phyloP scores from a whole-genome alignment of 805 yeast genomes.

The Monosporozyma siamensis region DNA sequence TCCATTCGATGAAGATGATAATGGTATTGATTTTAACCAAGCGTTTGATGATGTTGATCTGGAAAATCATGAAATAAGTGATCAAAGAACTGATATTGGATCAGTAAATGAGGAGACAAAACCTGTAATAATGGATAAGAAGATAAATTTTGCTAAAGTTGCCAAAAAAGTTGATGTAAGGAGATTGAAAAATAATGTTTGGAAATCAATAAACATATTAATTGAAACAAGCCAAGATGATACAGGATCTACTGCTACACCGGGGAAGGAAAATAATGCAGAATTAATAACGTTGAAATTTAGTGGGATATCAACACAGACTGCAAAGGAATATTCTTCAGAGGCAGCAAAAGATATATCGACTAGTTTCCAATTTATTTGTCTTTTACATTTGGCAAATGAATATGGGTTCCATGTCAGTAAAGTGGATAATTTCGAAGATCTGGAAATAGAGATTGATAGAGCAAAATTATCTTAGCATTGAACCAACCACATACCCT shows the following conservation, averaged over 20 bases:
- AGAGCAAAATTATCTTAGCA: background rate
- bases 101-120: slow-evolving; percentile 3
- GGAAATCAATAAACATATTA: slow-evolving; percentile 42
- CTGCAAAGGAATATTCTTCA: slow-evolving; percentile 43
- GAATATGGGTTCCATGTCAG: slow-evolving; percentile 63
- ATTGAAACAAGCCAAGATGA: slow-evolving; percentile 14
- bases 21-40: slow-evolving; percentile 29
- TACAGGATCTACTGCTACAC: slow-evolving; percentile 14
- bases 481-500: background rate
- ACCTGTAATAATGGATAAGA: slow-evolving; percentile 13
- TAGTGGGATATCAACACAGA: slow-evolving; percentile 40
- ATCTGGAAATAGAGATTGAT: slow-evolving; percentile 16
- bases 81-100: background rate
- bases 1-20: slow-evolving; percentile 31
- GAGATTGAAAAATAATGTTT: slow-evolving; percentile 61
- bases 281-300: slow-evolving; percentile 25
- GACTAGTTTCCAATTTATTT: slow-evolving; percentile 78
- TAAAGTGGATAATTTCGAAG: slow-evolving; percentile 34
- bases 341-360: slow-evolving; percentile 59
- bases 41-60: slow-evolving; percentile 25
- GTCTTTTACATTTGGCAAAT: slow-evolving; percentile 76
- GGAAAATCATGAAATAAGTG: slow-evolving; percentile 25
- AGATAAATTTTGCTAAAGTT: slow-evolving; percentile 53
- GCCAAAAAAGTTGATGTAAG: slow-evolving; percentile 77
- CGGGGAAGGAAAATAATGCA: slow-evolving; percentile 15